Evolutionary conservation across 148 eudicot genomes (phyloP).

Genomic region (Fagopyrum esculentum): DNA sequence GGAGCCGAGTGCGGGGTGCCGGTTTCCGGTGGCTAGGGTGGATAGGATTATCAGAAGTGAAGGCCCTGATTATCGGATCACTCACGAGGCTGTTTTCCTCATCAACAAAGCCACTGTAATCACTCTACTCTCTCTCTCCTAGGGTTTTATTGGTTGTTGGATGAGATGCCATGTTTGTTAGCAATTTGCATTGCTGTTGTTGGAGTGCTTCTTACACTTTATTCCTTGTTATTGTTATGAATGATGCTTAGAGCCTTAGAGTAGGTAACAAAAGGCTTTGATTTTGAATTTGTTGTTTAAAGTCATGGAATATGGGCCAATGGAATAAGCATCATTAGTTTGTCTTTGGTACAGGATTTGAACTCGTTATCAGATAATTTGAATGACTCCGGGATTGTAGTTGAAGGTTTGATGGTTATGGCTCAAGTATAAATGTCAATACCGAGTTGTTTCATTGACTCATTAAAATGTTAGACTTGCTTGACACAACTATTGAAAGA

Average conservation of each 20-base stretch:
- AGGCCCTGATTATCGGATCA: constrained; percentile 29
- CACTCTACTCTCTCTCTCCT: neutral
- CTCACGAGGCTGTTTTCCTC: constrained; percentile 45
- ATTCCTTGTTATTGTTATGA: neutral
- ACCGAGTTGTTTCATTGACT: neutral
- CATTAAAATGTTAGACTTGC: neutral
- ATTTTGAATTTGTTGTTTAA: neutral
- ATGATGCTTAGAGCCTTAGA: neutral
- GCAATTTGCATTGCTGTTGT: neutral
- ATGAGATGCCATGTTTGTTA: neutral
- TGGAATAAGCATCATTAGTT: neutral
- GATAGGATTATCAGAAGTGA: constrained; percentile 41
- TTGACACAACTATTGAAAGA: neutral
- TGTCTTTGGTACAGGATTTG: neutral
- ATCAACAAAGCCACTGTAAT: constrained; percentile 56
- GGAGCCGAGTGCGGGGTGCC: constrained; percentile 8
- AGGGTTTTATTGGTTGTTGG: neutral
- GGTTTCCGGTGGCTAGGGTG: constrained; percentile 40
- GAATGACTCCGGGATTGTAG: neutral
- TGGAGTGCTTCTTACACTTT: neutral
- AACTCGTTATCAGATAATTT: neutral
- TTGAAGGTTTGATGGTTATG: neutral
- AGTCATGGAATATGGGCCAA: neutral
- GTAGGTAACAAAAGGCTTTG: neutral
- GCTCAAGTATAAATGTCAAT: neutral